Conservation (phyloP, 139 green algal genomes). For the Chlamydomonas asymmetrica region DNA sequence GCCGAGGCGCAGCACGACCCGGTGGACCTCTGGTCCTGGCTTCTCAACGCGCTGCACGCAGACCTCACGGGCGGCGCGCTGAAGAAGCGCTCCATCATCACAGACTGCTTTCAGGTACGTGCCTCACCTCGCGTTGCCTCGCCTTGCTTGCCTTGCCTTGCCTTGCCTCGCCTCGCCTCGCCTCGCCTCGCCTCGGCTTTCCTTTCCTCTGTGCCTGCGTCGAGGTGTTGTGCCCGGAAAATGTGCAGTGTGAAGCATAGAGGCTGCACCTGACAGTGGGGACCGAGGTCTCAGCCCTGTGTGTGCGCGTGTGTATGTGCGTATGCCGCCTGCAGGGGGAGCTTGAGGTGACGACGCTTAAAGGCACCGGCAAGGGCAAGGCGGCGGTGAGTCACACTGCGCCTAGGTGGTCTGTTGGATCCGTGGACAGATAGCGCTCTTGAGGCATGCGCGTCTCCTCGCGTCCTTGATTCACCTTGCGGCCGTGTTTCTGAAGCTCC, state of each 20-base stretch:
- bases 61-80: conserved; percentile 86
- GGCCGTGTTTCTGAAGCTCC: no score
- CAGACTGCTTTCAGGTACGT: conserved; percentile 84
- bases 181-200: not conserved
- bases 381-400: conserved; percentile 36
- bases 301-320: no score
- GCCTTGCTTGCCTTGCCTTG: not conserved
- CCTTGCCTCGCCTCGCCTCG: not conserved
- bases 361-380: conserved; percentile 72
- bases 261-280: no score
- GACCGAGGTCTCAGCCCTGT: no score
- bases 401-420: no score
- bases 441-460: no score
- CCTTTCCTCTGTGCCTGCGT: no score
- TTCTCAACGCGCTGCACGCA: conserved; percentile 90
- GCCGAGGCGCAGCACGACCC: conserved; percentile 83
- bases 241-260: no score
- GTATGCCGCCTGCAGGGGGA: conserved; percentile 84
- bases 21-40: conserved; percentile 91
- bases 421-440: conserved; percentile 11
- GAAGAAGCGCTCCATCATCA: conserved; percentile 84
- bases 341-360: conserved; percentile 84
- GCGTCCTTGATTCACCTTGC: no score
- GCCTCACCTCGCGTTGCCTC: not conserved
- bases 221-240: no score